Conservation (phyloP, 305 asterid genomes). For the Fraxinus latifolia region DNA sequence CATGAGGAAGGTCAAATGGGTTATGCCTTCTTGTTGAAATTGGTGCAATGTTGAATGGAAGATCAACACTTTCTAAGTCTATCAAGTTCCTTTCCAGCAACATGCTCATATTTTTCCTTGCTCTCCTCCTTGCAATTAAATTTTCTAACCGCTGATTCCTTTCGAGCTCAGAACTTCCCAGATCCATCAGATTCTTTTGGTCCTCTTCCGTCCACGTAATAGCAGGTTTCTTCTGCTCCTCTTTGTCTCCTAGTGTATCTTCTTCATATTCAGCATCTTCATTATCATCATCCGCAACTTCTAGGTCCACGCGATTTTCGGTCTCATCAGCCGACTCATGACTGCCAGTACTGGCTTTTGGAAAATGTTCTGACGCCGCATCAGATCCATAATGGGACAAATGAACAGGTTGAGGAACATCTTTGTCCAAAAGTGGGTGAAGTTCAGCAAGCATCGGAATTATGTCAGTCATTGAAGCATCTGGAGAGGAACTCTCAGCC, state of each 20-base stretch:
- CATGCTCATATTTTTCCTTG: constrained; percentile 38
- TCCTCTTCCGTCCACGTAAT: constrained; percentile 62
- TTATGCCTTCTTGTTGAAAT: constrained; percentile 42
- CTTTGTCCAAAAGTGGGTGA: constrained; percentile 81
- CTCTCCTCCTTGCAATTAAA: constrained; percentile 41
- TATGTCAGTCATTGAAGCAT: constrained; percentile 95
- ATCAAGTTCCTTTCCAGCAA: constrained; percentile 49
- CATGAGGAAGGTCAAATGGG: constrained; percentile 43
- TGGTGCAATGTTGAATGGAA: constrained; percentile 32
- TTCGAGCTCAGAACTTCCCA: constrained; percentile 57
- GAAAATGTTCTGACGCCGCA: constrained; percentile 48
- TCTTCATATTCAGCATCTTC: constrained; percentile 14
- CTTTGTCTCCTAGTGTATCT: constrained; percentile 29
- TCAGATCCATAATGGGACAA: constrained; percentile 48
- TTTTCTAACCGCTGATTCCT: constrained; percentile 51
- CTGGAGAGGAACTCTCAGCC: constrained; percentile 94
- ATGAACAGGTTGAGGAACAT: constrained; percentile 45
- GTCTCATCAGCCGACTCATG: constrained; percentile 54
- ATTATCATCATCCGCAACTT: constrained; percentile 26
- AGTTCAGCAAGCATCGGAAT: constrained; percentile 94
- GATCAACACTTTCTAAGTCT: constrained; percentile 40
- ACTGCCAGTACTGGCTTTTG: constrained; percentile 33
- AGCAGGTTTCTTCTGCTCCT: constrained; percentile 33
- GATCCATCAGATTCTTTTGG: constrained; percentile 52
- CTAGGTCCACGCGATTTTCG: constrained; percentile 28